These are phyloP conservation scores for Russula sp. DNA, from an alignment of 768 basidiomycete genomes.

Conservation along the genomic window DNA sequence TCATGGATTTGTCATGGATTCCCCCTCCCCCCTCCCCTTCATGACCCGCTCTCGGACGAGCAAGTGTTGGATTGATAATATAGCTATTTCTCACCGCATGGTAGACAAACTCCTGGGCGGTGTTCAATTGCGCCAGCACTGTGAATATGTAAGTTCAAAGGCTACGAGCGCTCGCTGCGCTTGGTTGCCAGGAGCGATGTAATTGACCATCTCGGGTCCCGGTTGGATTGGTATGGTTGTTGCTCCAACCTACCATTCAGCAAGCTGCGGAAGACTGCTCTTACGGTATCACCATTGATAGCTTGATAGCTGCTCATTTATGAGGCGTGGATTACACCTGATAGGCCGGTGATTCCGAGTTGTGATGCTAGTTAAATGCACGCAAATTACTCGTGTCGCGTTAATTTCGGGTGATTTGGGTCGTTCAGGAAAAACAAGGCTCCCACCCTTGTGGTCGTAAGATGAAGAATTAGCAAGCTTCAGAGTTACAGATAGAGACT, in stretches of 20 bases:
- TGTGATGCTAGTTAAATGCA: too few relatives aligned
- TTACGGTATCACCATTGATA: neutral
- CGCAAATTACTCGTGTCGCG: too few relatives aligned
- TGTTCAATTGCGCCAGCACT: neutral
- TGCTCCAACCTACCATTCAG: neutral
- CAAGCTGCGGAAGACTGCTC: neutral
- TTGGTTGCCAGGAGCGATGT: neutral
- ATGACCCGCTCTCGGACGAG: neutral
- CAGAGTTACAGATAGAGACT: too few relatives aligned
- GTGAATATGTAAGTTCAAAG: conserved; percentile 1
- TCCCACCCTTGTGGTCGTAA: too few relatives aligned
- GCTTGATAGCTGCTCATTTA: neutral
- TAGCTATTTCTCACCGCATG: conserved; percentile 19
- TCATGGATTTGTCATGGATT: too few relatives aligned
- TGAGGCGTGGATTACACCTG: too few relatives aligned
- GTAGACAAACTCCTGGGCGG: too few relatives aligned
- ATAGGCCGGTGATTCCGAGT: too few relatives aligned
- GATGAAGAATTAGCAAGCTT: too few relatives aligned
- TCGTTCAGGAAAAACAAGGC: too few relatives aligned
- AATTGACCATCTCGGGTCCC: neutral
- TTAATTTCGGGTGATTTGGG: too few relatives aligned
- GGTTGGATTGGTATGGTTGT: too few relatives aligned
- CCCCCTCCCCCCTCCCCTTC: neutral
- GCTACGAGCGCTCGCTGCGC: neutral
- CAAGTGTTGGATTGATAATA: conserved; percentile 10